A percentile compares a stretch with the other conserved stretches of the same genome.
These are phyloP conservation scores for Larix kaempferi DNA, from an alignment of 75 land plant species.

Conservation along the genomic window DNA sequence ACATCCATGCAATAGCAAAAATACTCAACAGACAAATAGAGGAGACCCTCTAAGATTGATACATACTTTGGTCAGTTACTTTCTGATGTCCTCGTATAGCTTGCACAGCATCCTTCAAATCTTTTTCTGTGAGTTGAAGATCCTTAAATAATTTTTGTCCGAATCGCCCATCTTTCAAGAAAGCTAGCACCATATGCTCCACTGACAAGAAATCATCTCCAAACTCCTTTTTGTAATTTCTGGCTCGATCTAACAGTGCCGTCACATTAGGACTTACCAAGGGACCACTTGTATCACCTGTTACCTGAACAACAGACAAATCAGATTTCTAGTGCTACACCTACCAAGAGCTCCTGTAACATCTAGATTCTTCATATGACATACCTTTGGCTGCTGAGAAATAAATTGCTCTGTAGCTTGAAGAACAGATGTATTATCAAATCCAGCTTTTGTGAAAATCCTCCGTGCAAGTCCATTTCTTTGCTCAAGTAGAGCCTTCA, in stretches of 20 bases:
- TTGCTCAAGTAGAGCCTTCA: slow-evolving; percentile 83
- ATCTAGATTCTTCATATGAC: background rate
- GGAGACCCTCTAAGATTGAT: background rate
- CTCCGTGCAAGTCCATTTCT: slow-evolving; percentile 80
- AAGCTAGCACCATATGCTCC: slow-evolving; percentile 72
- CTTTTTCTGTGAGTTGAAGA: slow-evolving; percentile 42
- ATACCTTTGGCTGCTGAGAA: slow-evolving; percentile 63
- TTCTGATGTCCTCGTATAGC: slow-evolving; percentile 71
- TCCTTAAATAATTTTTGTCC: slow-evolving; percentile 71
- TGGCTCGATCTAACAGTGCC: slow-evolving; percentile 54
- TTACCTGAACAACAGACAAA: slow-evolving; percentile 32
- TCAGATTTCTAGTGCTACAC: background rate
- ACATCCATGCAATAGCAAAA: background rate
- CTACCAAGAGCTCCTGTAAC: background rate
- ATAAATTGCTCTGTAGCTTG: slow-evolving; percentile 76
- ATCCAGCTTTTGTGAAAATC: slow-evolving; percentile 65
- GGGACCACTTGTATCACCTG: slow-evolving; percentile 56
- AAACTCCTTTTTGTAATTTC: slow-evolving; percentile 61
- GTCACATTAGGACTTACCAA: slow-evolving; percentile 50
- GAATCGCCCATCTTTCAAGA: slow-evolving; percentile 58
- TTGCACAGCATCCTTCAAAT: slow-evolving; percentile 52
- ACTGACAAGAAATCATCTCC: slow-evolving; percentile 81
- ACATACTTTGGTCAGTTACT: slow-evolving; percentile 77
- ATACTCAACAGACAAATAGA: background rate
- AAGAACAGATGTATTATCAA: slow-evolving; percentile 65